Conservation (phyloP, 768 basidiomycete species). For the Podaxis sp. region DNA sequence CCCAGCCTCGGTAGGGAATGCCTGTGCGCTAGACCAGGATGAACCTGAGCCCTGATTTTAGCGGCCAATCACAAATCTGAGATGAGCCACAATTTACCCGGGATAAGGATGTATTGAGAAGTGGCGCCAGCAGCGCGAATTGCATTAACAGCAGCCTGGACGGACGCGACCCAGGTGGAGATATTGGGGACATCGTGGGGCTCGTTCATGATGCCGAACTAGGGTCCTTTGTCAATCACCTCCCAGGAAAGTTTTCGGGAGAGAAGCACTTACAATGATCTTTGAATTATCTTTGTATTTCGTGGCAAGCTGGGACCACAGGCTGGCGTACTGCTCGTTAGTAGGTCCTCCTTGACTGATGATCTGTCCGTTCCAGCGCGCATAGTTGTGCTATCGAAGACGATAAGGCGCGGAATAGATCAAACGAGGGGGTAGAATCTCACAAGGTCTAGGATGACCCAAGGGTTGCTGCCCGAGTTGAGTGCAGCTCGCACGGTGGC, state of each 20-base stretch:
- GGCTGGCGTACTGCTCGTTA: constrained; percentile 46
- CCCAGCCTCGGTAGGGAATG: constrained; percentile 45
- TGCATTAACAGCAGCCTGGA: constrained; percentile 58
- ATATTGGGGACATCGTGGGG: constrained; percentile 54
- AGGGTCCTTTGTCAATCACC: not conserved
- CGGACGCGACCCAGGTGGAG: constrained; percentile 42
- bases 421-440: constrained; percentile 8
- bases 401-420: not conserved
- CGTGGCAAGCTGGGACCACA: constrained; percentile 54
- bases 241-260: not conserved
- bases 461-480: constrained; percentile 36
- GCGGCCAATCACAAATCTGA: not conserved
- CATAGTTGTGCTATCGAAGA: constrained; percentile 52
- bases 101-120: constrained; percentile 53
- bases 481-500: constrained; percentile 47
- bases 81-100: constrained; percentile 34
- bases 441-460: constrained; percentile 53
- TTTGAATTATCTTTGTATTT: constrained; percentile 42
- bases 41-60: constrained; percentile 20
- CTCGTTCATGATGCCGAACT: constrained; percentile 53
- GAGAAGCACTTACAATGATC: constrained; percentile 39
- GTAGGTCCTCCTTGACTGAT: constrained; percentile 60
- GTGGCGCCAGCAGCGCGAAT: constrained; percentile 58
- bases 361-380: constrained; percentile 55
- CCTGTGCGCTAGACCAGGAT: constrained; percentile 29